These are phyloP conservation scores for Boletus rex-veris DNA, from an alignment of 768 basidiomycete genomes.

Conservation along the genomic window DNA sequence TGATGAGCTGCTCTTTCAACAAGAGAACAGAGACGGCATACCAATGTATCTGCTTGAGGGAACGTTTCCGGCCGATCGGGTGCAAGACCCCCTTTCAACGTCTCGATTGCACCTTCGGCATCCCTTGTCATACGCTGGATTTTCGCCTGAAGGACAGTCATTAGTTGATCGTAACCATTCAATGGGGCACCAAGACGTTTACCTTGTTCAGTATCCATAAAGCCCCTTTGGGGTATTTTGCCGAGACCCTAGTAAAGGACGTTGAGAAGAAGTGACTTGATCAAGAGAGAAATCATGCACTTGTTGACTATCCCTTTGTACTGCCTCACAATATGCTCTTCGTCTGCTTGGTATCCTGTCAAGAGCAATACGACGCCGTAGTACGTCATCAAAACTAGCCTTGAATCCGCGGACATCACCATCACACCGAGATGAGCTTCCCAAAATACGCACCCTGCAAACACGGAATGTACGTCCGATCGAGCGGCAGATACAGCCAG, in stretches of 20 bases:
- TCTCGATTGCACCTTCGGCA: conserved; percentile 59
- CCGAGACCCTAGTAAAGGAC: conserved; percentile 40
- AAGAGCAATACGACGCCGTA: conserved; percentile 67
- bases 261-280: background rate
- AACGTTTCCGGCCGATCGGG: conserved; percentile 53
- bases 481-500: conserved; percentile 64
- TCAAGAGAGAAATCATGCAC: conserved; percentile 34
- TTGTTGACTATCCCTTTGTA: conserved; percentile 63
- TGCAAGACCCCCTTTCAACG: conserved; percentile 55
- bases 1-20: background rate
- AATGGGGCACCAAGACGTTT: conserved; percentile 1
- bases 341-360: conserved; percentile 75
- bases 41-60: conserved; percentile 69
- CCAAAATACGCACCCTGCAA: conserved; percentile 56
- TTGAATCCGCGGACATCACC: conserved; percentile 20
- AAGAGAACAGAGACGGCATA: conserved; percentile 20
- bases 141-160: conserved; percentile 50
- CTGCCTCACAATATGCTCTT: conserved; percentile 56
- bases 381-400: conserved; percentile 80
- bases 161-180: background rate
- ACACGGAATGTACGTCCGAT: conserved; percentile 70
- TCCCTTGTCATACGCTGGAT: conserved; percentile 70
- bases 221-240: conserved; percentile 61
- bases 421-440: background rate
- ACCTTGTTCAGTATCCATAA: conserved; percentile 75